Evolutionary conservation across 345 rosid species (phyloP).

Genomic region (Arabidopsis thaliana): TAIR10.1 NC_003070.9:594501-595000

Average conservation of each 20-base stretch:
- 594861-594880: slow-evolving; percentile 80
- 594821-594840: slow-evolving; percentile 89
- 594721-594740: slow-evolving; percentile 54
- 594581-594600: not conserved
- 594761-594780: slow-evolving; percentile 66
- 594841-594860: slow-evolving; percentile 79
- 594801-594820: slow-evolving; percentile 76
- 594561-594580: too few relatives aligned
- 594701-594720: slow-evolving; percentile 45
- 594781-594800: slow-evolving; percentile 80
- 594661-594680: slow-evolving; percentile 23
- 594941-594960: slow-evolving; percentile 65
- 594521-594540: too few relatives aligned
- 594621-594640: slow-evolving; percentile 40
- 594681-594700: not conserved
- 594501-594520: too few relatives aligned
- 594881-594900: slow-evolving; percentile 82
- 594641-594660: slow-evolving; percentile 40
- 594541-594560: too few relatives aligned
- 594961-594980: slow-evolving; percentile 74
- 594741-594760: slow-evolving; percentile 76
- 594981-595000: slow-evolving; percentile 72
- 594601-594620: slow-evolving; percentile 30
- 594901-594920: slow-evolving; percentile 77
- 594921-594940: slow-evolving; percentile 65